phyloP scores from a whole-genome alignment of 1,284 basidiomycete species.

The Erythrobasidium hasegawianum region DNA sequence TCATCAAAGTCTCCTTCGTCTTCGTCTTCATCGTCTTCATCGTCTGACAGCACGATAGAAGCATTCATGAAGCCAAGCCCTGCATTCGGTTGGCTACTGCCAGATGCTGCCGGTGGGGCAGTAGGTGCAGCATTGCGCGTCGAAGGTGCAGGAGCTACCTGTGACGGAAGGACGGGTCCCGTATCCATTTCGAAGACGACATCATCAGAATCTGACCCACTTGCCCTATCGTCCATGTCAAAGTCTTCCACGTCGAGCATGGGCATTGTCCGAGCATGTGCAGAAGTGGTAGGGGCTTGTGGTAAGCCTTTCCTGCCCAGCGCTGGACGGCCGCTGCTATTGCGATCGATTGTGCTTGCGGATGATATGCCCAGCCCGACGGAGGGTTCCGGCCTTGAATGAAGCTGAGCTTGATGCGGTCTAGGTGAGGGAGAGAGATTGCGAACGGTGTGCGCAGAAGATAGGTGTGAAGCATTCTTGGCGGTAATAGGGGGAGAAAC shows the following conservation, averaged over 20 bases:
- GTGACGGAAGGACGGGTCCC: neutral
- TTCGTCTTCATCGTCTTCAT: constrained; percentile 3
- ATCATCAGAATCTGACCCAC: constrained; percentile 16
- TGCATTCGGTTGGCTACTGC: neutral
- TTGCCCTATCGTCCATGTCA: constrained; percentile 11
- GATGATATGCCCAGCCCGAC: neutral
- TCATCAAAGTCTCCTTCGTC: constrained; percentile 27
- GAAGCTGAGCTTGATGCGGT: neutral
- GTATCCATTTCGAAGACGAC: neutral
- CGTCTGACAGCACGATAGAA: neutral
- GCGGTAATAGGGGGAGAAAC: neutral
- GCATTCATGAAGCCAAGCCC: neutral
- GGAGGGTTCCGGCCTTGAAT: neutral
- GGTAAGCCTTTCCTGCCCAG: neutral
- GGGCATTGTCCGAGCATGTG: neutral
- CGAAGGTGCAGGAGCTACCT: neutral
- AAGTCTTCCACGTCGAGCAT: constrained; percentile 18
- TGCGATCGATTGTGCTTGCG: neutral
- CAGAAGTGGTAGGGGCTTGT: neutral
- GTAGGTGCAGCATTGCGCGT: neutral
- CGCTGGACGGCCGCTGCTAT: neutral
- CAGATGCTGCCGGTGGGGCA: neutral
- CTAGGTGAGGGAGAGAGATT: constrained; percentile 1
- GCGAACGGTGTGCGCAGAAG: neutral
- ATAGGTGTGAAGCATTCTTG: neutral